These are phyloP conservation scores for Paxillus rubicundulus DNA, from an alignment of 768 basidiomycete species.

Conservation along the genomic window DNA sequence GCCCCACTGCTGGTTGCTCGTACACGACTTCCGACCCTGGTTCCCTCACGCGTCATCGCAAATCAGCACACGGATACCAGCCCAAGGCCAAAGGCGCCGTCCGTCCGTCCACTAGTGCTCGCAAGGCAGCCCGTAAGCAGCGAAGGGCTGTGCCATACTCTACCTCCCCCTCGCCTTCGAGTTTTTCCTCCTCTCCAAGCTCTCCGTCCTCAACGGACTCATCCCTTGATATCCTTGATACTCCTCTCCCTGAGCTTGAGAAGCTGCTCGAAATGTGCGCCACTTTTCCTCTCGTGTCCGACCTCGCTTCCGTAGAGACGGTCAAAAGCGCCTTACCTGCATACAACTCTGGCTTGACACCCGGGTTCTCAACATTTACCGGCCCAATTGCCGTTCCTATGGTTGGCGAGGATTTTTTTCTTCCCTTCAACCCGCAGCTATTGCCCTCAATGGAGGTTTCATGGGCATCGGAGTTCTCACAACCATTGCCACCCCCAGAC, in stretches of 20 bases:
- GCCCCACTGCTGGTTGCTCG: conserved; percentile 14
- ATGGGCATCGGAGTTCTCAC: background rate
- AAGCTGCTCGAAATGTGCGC: background rate
- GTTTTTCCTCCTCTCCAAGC: background rate
- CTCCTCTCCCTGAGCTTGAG: background rate
- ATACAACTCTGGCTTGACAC: background rate
- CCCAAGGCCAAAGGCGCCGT: conserved; percentile 5
- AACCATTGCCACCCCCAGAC: background rate
- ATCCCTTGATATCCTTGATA: background rate
- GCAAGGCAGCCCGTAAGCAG: background rate
- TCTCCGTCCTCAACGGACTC: background rate
- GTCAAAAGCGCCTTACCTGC: background rate
- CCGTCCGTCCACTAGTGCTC: background rate
- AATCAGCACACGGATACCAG: conserved; percentile 14
- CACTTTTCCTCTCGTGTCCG: background rate
- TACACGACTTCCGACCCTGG: conserved; percentile 19
- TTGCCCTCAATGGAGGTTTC: background rate
- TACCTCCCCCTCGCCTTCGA: background rate
- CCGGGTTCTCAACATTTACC: background rate
- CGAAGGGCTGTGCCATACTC: conserved; percentile 6
- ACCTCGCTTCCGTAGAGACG: background rate
- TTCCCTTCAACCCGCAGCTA: background rate
- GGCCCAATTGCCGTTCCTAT: background rate
- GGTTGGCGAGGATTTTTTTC: background rate
- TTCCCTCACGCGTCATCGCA: conserved; percentile 23